Percentiles rank a stretch among this genome's conserved stretches.
Conservation (phyloP, 2,329 filamentous ascomycete genomes). For the Cryphonectria parasitica region DNA sequence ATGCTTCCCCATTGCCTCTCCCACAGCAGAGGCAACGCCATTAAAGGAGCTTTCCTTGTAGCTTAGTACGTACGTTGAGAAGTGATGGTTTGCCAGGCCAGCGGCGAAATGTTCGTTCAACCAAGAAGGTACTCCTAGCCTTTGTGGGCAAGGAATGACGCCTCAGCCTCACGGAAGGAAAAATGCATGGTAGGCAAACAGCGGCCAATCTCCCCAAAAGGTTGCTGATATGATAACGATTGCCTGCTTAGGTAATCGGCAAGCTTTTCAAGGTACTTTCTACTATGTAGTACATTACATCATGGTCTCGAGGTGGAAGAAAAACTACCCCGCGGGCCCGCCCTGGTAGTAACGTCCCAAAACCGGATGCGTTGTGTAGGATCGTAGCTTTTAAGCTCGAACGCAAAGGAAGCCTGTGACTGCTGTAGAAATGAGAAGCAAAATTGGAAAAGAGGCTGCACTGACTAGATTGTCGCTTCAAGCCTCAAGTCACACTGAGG, state of each 20-base stretch:
- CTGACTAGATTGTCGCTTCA: neutral
- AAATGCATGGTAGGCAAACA: neutral
- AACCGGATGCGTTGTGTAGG: neutral
- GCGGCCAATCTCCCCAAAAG: too few species aligned
- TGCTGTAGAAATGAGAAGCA: neutral
- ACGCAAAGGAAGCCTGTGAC: neutral
- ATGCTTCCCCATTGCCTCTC: neutral
- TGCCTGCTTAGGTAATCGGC: constrained; percentile 10
- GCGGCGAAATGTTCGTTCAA: neutral
- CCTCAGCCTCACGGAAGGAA: constrained; percentile 3
- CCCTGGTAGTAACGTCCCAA: neutral
- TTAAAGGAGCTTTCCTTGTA: neutral
- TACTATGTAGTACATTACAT: constrained; percentile 14
- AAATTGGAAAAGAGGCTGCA: neutral
- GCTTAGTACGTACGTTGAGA: neutral
- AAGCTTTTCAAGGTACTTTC: constrained; percentile 3
- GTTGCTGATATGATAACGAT: neutral
- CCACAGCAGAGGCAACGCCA: neutral
- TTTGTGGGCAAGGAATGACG: neutral
- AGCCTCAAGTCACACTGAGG: neutral
- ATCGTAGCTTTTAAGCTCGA: neutral
- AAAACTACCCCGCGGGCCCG: constrained; percentile 11
- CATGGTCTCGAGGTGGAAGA: neutral
- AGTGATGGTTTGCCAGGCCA: neutral
- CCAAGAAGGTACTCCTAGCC: neutral